phyloP scores from a whole-genome alignment of 805 yeast genomes.

The Naumovozyma castellii region DNA sequence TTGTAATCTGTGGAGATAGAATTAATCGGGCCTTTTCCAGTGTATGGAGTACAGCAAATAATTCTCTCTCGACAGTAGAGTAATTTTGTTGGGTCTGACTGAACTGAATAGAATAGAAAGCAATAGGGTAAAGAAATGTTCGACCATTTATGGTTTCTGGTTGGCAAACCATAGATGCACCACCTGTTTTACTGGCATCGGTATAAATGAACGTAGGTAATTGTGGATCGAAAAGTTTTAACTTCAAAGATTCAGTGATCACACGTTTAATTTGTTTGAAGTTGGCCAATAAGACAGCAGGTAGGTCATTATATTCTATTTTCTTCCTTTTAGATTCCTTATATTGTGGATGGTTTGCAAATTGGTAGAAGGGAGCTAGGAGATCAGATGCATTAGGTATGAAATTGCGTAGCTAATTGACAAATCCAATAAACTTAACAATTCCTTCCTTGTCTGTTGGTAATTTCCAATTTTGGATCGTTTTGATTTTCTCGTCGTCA shows the following conservation, averaged over 20 bases:
- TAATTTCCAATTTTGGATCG: neutral
- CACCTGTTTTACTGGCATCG: conserved; percentile 2
- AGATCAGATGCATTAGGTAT: no score
- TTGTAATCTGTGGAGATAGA: no score
- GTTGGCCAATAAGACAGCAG: no score
- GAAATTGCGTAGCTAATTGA: conserved; percentile 4
- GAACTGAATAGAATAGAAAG: conserved; percentile 2
- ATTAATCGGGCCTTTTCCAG: no score
- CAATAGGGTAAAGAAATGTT: neutral
- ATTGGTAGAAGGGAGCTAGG: conserved; percentile 1
- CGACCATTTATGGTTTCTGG: neutral
- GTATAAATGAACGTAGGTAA: conserved; percentile 1
- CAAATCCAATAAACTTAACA: conserved; percentile 3
- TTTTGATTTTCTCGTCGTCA: conserved; percentile 3
- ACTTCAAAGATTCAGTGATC: neutral
- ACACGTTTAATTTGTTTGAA: neutral
- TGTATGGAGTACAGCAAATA: no score
- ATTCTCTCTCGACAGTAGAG: no score
- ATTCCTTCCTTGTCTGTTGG: conserved; percentile 1
- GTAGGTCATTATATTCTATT: no score
- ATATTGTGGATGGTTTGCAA: neutral
- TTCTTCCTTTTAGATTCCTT: no score
- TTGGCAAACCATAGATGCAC: conserved; percentile 3
- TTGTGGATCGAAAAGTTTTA: conserved; percentile 2
- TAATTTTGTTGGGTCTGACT: no score